These are phyloP conservation scores for Apophysomyces variabilis DNA, from an alignment of 371 early-diverging fungal genomes.

Conservation along the genomic window DNA sequence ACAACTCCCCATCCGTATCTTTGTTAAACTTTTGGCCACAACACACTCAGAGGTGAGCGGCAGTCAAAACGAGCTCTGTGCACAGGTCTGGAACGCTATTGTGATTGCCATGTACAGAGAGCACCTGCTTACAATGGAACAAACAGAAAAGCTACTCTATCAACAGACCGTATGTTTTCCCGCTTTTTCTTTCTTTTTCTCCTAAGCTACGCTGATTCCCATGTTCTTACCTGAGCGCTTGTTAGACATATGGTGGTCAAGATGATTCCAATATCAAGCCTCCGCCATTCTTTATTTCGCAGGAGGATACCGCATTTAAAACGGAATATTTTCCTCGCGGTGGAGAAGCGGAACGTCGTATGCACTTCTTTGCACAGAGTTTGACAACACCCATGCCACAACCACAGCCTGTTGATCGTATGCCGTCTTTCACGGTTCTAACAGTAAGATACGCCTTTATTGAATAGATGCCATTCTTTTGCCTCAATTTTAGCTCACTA, in stretches of 20 bases:
- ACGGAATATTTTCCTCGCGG: slow-evolving; percentile 78
- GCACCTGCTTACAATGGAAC: slow-evolving; percentile 77
- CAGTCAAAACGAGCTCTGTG: slow-evolving; percentile 78
- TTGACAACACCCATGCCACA: slow-evolving; percentile 85
- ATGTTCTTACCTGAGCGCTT: neutral
- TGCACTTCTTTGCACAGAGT: slow-evolving; percentile 88
- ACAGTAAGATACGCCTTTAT: slow-evolving; percentile 32
- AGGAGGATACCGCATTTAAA: slow-evolving; percentile 78
- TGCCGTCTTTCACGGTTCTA: slow-evolving; percentile 89
- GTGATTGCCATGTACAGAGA: slow-evolving; percentile 88
- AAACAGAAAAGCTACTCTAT: slow-evolving; percentile 76
- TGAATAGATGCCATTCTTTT: no score
- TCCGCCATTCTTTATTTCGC: slow-evolving; percentile 82
- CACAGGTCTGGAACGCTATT: slow-evolving; percentile 89
- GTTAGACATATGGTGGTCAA: neutral
- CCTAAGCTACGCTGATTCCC: no score
- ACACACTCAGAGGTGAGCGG: slow-evolving; percentile 68
- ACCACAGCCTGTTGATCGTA: slow-evolving; percentile 79
- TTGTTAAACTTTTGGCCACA: slow-evolving; percentile 75
- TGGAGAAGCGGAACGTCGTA: slow-evolving; percentile 85
- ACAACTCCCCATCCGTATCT: slow-evolving; percentile 83
- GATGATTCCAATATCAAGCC: slow-evolving; percentile 57
- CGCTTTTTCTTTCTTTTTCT: no score
- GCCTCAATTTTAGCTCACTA: no score
- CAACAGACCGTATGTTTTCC: slow-evolving; percentile 59